Evolutionary conservation across 2,329 filamentous ascomycete species (phyloP).

Genomic region (Colletotrichum magnum): DNA sequence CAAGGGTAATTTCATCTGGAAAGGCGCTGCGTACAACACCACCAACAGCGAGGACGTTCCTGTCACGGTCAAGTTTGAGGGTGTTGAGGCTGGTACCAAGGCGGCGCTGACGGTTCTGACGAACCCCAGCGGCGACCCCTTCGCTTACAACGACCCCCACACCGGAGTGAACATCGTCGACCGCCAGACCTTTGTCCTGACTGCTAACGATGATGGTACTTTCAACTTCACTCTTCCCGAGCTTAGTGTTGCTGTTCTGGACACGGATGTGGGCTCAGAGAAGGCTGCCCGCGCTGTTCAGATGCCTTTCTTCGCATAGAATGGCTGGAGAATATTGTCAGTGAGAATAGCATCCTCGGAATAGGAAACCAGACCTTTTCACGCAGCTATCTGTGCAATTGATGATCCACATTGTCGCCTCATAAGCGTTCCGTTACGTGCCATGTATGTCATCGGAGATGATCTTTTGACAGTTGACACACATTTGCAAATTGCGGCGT

Average conservation of each 20-base stretch:
- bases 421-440: no score
- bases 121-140: slow-evolving; percentile 56
- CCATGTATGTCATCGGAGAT: no score
- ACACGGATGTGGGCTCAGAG: slow-evolving; percentile 49
- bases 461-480: no score
- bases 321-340: no score
- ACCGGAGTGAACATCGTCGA: slow-evolving; percentile 65
- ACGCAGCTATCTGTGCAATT: no score
- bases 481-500: no score
- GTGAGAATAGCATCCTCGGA: no score
- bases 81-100: slow-evolving; percentile 53
- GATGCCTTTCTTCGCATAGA: no score
- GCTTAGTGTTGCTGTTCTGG: slow-evolving; percentile 69
- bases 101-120: slow-evolving; percentile 62
- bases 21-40: slow-evolving; percentile 67
- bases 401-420: no score
- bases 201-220: slow-evolving; percentile 59
- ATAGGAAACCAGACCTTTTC: no score
- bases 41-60: slow-evolving; percentile 60
- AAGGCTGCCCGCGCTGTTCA: not conserved
- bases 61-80: slow-evolving; percentile 62
- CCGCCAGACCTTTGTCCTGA: slow-evolving; percentile 54
- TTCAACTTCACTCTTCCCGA: slow-evolving; percentile 68
- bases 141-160: slow-evolving; percentile 59
- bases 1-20: slow-evolving; percentile 61